Evolutionary conservation across 2,329 filamentous ascomycete genomes (phyloP).

Genomic region (Fusarium tuaranense): DNA sequence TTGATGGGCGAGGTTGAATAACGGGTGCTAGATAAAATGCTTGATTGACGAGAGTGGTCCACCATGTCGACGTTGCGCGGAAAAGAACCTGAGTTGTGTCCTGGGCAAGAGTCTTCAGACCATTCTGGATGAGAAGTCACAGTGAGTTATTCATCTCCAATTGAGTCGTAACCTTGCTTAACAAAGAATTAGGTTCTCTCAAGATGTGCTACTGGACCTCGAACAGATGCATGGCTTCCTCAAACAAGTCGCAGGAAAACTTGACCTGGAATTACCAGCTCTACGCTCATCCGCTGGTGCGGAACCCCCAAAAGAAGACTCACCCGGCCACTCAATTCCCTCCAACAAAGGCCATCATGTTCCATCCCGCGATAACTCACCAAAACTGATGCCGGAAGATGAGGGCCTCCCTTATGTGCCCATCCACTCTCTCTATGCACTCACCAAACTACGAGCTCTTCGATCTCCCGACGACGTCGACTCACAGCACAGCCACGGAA

Average conservation of each 20-base stretch:
- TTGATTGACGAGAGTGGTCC: constrained; percentile 52
- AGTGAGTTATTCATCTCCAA: constrained; percentile 35
- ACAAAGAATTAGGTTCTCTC: neutral
- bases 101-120: constrained; percentile 54
- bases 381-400: constrained; percentile 40
- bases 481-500: constrained; percentile 13
- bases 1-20: neutral
- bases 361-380: constrained; percentile 33
- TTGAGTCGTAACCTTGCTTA: neutral
- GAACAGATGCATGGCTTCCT: constrained; percentile 30
- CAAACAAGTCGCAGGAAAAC: constrained; percentile 20
- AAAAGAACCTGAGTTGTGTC: constrained; percentile 50
- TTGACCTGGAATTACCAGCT: constrained; percentile 23
- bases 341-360: constrained; percentile 24
- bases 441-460: constrained; percentile 49
- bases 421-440: constrained; percentile 51
- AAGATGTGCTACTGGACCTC: constrained; percentile 17
- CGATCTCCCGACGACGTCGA: constrained; percentile 44
- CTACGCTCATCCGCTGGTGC: constrained; percentile 11
- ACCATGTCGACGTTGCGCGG: constrained; percentile 51
- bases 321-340: neutral
- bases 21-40: constrained; percentile 49
- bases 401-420: constrained; percentile 49
- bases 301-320: constrained; percentile 18
- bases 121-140: constrained; percentile 52